Evolutionary conservation across 2,329 filamentous ascomycete genomes (phyloP).

Genomic region (Penicillium griseofulvum): DNA sequence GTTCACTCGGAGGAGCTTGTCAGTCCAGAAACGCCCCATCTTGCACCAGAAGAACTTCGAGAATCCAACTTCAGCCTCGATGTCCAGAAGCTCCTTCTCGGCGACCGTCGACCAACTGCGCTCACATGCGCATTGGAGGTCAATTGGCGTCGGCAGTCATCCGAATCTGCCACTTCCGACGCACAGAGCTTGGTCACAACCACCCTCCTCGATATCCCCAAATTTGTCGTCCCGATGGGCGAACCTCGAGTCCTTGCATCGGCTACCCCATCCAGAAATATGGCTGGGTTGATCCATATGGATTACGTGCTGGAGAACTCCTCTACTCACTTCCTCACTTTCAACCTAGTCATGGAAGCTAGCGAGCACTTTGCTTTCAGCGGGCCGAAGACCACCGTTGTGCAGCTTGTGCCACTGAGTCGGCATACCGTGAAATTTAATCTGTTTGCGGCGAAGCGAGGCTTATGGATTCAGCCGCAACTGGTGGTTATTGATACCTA

Average conservation of each 20-base stretch:
- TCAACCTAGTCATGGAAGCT: slow-evolving; percentile 87
- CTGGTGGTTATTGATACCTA: slow-evolving; percentile 83
- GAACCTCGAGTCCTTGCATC: slow-evolving; percentile 79
- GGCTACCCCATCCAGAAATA: slow-evolving; percentile 34
- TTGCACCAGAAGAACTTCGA: slow-evolving; percentile 66
- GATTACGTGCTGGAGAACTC: slow-evolving; percentile 85
- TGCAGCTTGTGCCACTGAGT: slow-evolving; percentile 81
- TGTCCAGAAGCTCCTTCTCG: slow-evolving; percentile 72
- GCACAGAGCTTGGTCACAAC: slow-evolving; percentile 52
- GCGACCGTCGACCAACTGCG: slow-evolving; percentile 73
- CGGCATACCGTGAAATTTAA: slow-evolving; percentile 71
- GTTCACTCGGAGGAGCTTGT: slow-evolving; percentile 36
- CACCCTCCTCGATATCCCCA: slow-evolving; percentile 72
- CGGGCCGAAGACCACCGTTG: slow-evolving; percentile 73
- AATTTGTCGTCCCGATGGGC: slow-evolving; percentile 73
- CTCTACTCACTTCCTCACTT: slow-evolving; percentile 90
- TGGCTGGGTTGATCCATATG: slow-evolving; percentile 46
- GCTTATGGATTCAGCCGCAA: slow-evolving; percentile 68
- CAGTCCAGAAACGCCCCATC: slow-evolving; percentile 35
- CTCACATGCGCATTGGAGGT: slow-evolving; percentile 74
- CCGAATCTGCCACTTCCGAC: slow-evolving; percentile 26
- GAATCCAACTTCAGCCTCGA: slow-evolving; percentile 71
- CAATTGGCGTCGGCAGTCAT: slow-evolving; percentile 65
- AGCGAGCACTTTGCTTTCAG: slow-evolving; percentile 92
- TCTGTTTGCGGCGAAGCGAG: slow-evolving; percentile 63